Evolutionary conservation across 208 protist genomes (phyloP), one percentile per base, ranked within the genome.

Genomic region (Herpetomonas samuelpessoai): DNA sequence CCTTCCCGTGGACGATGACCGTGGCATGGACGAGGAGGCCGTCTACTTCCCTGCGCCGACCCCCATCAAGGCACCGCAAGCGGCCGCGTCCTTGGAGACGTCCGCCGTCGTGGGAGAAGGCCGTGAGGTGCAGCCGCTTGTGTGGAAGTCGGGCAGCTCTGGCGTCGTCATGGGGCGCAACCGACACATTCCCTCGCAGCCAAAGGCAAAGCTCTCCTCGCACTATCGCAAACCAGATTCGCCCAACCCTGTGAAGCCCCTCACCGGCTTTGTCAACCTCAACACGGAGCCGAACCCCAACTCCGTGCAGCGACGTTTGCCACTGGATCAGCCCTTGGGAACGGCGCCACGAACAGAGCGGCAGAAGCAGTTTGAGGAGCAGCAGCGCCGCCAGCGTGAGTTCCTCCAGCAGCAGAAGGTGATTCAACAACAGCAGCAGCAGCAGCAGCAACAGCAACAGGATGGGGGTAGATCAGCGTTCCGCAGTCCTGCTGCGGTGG

Each of bases 81-180:
- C 30, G 1, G 3, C n/a, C 21, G 18, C 38, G 2, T 52, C 61
- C 30, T 45, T 48, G 1, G 12, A 69, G 14, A 49, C 48, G 3
- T 31, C 57, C 28, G 71, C 71, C 19, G 47, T 72, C 21, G 62
- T 72, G 19, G 73, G 69, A 12, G 44, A 57, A 2, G 35, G 28
- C 54, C 26, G 53, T 12, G 65, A 62, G 2, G 71, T 73, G 47
- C 58, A 82, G 68, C 75, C 65, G 55, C 72, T 88, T 26, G 76
- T 83, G 57, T 92, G 86, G 82, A 78, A 76, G 59, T 89, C 81
- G 0, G 73, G 79, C 50, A 77, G 63, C 57, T 62, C 71, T 14
- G 81, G 70, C 24, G 59, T 31, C 45, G 76, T 92, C 24, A 61
- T 72, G n/a, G 48, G 73, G 46, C 66, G 71, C 31, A 67, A 47